Evolutionary conservation across 1,284 basidiomycete genomes (phyloP).

Genomic region (Spongispora temasekensis): DNA sequence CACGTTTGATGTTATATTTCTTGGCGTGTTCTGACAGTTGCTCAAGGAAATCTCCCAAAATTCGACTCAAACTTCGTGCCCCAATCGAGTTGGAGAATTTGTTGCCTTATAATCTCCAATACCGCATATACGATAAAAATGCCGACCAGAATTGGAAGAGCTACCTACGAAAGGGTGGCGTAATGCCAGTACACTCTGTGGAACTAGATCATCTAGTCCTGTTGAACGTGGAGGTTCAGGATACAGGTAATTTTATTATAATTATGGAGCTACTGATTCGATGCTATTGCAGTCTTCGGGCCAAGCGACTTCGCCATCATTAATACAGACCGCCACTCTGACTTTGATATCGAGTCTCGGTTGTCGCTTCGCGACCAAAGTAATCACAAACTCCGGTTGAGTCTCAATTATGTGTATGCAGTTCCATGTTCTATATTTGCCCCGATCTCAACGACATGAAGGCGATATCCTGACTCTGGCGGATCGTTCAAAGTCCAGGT

Average conservation of each 20-base stretch:
- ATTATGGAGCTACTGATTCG: no score
- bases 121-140: conserved; percentile 96
- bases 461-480: conserved; percentile 87
- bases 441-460: conserved; percentile 31
- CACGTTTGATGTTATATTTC: conserved; percentile 31
- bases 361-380: conserved; percentile 76
- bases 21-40: conserved; percentile 2
- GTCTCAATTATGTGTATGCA: conserved; percentile 85
- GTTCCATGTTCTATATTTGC: neutral
- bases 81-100: conserved; percentile 97
- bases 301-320: conserved; percentile 99
- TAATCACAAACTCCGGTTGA: conserved; percentile 81
- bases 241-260: conserved; percentile 84
- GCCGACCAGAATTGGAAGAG: conserved; percentile 91
- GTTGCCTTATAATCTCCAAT: conserved; percentile 94
- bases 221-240: conserved; percentile 90
- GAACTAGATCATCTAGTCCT: conserved; percentile 92
- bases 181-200: conserved; percentile 97
- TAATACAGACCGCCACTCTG: conserved; percentile 90
- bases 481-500: conserved; percentile 99
- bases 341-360: conserved; percentile 81
- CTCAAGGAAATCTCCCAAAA: conserved; percentile 78
- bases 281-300: conserved; percentile 84
- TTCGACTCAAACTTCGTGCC: conserved; percentile 87
- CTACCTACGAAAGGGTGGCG: conserved; percentile 90